Evolutionary conservation across 345 rosid species (phyloP), one percentile per base, ranked within the genome.

Genomic region (Moricandia moricandioides): DNA sequence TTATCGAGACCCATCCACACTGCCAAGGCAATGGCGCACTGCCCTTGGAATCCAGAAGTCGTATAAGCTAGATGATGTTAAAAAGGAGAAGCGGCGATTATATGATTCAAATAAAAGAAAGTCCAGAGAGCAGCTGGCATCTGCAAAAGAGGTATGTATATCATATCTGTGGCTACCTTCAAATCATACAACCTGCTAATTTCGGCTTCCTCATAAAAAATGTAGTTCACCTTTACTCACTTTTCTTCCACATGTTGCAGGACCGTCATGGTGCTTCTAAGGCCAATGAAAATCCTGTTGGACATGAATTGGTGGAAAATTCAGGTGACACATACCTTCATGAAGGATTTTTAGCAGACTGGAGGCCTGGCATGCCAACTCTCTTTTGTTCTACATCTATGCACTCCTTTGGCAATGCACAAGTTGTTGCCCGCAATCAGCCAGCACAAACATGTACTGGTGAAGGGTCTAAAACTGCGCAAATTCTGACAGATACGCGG

Each of bases 21-120:
- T 95, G 72, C 92, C 90, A 39, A 84, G 94, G 54, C 99, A 95
- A 69, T 89, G 85, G 92, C 95, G 97, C 61, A 84, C 84, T 74
- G 97, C 98, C 82, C 84, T 88, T 82, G 98, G 98, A 77, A 90
- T 88, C 80, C 98, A 92, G 82, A 95, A 75, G 83, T 92, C 92
- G 62, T 95, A 90, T 80, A 95, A 92, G 79, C 83, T 57, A 73
- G 93, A 87, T 83, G 89, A 79, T 40, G 88, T 75, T 52, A 84
- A 83, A 79, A 92, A 86, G 81, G 92, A 89, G 88, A 95, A 84
- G 82, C 85, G 99, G 58, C 84, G 96, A 47, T 43, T 83, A 21
- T 86, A 88, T 87, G 97, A 92, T 65, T 73, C 71, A 47, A 84
- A 31, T 24, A 60, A 82, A 43, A 87, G 97, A 78, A 84, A 78